These are phyloP conservation scores for Eragrostis tef DNA, from an alignment of 202 grass and related monocot species.

Conservation along the genomic window DNA sequence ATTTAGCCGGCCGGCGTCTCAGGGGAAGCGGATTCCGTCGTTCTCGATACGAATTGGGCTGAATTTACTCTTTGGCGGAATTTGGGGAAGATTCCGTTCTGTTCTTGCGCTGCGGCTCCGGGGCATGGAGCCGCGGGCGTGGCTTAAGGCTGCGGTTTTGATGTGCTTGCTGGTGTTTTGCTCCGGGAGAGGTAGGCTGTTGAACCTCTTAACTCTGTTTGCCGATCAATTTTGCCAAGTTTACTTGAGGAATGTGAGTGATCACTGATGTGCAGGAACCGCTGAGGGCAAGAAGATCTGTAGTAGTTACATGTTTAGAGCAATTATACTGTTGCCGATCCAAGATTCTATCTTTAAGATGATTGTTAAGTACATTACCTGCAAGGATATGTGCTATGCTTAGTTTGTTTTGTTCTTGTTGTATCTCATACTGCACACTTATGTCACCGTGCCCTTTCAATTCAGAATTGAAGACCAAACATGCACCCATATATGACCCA, in stretches of 20 bases:
- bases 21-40: neutral
- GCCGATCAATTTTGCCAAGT: neutral
- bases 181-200: conserved; percentile 63
- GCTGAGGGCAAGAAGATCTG: neutral
- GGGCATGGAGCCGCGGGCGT: conserved; percentile 41
- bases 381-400: neutral
- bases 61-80: neutral
- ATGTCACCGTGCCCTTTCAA: conserved; percentile 26
- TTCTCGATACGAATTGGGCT: conserved; percentile 18
- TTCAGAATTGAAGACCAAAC: conserved; percentile 67
- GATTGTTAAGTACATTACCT: neutral
- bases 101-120: neutral
- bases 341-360: neutral
- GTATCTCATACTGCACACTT: neutral
- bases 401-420: neutral
- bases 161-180: conserved; percentile 55
- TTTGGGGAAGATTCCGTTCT: neutral
- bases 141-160: conserved; percentile 49
- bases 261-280: neutral
- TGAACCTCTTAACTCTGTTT: neutral
- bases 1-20: neutral
- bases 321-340: neutral
- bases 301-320: neutral
- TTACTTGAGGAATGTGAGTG: conserved; percentile 21
- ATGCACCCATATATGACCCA: conserved; percentile 61